Evolutionary conservation across 1,139 yeast genomes (phyloP).

Genomic region (Arxiozyma telluris): DNA sequence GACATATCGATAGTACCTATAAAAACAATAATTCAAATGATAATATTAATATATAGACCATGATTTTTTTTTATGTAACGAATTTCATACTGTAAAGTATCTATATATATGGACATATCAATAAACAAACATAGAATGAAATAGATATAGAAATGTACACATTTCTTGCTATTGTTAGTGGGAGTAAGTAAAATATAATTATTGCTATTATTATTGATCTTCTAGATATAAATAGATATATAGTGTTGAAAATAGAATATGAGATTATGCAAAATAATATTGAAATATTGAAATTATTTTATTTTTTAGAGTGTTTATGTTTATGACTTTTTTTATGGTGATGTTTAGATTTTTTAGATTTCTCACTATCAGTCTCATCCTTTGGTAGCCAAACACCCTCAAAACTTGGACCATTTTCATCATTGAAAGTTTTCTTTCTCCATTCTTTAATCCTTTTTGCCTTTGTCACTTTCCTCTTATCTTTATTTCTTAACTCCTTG

Average conservation of each 20-base stretch:
- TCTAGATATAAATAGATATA: background rate
- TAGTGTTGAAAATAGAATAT: no score
- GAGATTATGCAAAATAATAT: background rate
- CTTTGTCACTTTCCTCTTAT: conserved; percentile 76
- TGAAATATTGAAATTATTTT: background rate
- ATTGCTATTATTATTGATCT: no score
- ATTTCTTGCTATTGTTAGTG: no score
- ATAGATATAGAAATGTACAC: background rate
- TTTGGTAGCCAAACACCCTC: conserved; percentile 5
- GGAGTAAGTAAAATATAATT: background rate
- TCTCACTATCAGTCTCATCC: conserved; percentile 5
- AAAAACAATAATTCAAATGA: background rate
- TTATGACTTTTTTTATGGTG: conserved; percentile 2
- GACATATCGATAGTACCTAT: background rate
- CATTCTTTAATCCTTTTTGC: conserved; percentile 77
- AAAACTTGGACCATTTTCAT: conserved; percentile 46
- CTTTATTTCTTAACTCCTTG: conserved; percentile 61
- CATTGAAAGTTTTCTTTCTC: conserved; percentile 74
- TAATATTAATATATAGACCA: background rate
- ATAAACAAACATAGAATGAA: background rate
- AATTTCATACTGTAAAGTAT: background rate
- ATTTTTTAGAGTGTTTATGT: background rate
- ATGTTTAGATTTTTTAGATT: conserved; percentile 3
- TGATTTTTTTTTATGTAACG: no score
- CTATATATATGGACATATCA: background rate